Base-by-base conservation (phyloP, 306 rosid genomes). In the Urtica urens region DNA sequence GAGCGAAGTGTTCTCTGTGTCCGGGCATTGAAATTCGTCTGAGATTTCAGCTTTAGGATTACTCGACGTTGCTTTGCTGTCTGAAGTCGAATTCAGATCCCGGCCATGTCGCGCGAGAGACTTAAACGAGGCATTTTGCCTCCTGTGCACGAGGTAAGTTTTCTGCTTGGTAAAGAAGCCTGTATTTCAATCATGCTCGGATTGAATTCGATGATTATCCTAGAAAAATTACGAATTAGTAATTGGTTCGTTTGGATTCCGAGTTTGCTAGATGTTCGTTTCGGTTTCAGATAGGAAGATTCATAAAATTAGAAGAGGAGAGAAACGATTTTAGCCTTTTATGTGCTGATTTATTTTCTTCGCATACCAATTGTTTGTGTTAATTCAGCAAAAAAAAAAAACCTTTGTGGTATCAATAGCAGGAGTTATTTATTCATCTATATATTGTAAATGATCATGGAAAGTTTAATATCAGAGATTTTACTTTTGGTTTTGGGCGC, bases 141-240 rank as follows among this genome's bases (percentile, higher is more conserved):
- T 59, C 94, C 94, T n/a, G 96, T 70, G 43, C 75, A 64, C 54
- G 80, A 77, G 96, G 96, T 80, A 64, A 16, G 16, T 31, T 18
- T 18, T 16, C 22, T n/a, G 33, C 27, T 14, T 52, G 20, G 34
- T 10, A 1, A 40, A 30, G n/a, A 20, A 6, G 16, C 11, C 19
- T 29, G 38, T 54, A 9, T 17, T 5, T 41, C 7, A 20, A 30
- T 27, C 46, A 50, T 11, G 20, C 38, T 35, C 20, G 20, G 6
- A 10, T 25, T 39, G 19, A n/a, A 18, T 6, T 19, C 23, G 7
- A 46, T 23, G 1, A 10, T 25, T 6, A 11, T 37, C 3, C 10
- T 5, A 13, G 15, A 2, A 10, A 11, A 37, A 2, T 4, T 38
- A 38, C 21, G 19, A 28, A 8, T 16, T 3, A 22, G 9, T 5